Conservation (phyloP, 805 yeast genomes). For the Brettanomyces sp. region DNA sequence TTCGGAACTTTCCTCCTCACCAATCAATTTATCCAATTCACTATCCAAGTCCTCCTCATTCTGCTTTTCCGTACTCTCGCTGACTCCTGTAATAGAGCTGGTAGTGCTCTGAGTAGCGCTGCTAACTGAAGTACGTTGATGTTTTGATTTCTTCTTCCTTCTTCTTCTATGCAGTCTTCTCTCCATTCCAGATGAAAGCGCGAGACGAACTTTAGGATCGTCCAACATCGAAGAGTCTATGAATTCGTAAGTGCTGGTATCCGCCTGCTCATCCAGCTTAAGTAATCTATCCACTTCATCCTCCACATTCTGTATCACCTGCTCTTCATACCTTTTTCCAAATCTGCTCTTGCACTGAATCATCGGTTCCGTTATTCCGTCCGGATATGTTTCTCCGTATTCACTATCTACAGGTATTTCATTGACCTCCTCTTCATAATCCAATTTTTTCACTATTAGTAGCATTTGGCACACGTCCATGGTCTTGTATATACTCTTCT, state of each 20-base stretch:
- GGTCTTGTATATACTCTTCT: constrained; percentile 79
- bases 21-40: constrained; percentile 22
- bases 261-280: constrained; percentile 73
- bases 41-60: constrained; percentile 27
- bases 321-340: constrained; percentile 58
- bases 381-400: constrained; percentile 39
- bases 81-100: constrained; percentile 1
- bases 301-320: constrained; percentile 71
- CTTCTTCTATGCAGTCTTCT: neutral
- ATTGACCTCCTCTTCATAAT: constrained; percentile 36
- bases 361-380: constrained; percentile 80
- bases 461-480: constrained; percentile 82
- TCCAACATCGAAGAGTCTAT: constrained; percentile 33
- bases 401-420: constrained; percentile 33
- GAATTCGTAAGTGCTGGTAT: constrained; percentile 67
- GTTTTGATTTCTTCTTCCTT: neutral
- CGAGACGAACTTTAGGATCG: constrained; percentile 25
- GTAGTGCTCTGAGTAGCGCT: constrained; percentile 1
- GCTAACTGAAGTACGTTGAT: neutral
- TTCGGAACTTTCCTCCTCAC: constrained; percentile 13
- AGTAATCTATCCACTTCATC: constrained; percentile 69
- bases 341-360: constrained; percentile 64
- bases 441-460: constrained; percentile 51
- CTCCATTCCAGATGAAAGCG: constrained; percentile 6
- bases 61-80: constrained; percentile 7